Evolutionary conservation across 169 alveolate species (phyloP).

Genomic region (Ichthyophthirius multifiliis): DNA sequence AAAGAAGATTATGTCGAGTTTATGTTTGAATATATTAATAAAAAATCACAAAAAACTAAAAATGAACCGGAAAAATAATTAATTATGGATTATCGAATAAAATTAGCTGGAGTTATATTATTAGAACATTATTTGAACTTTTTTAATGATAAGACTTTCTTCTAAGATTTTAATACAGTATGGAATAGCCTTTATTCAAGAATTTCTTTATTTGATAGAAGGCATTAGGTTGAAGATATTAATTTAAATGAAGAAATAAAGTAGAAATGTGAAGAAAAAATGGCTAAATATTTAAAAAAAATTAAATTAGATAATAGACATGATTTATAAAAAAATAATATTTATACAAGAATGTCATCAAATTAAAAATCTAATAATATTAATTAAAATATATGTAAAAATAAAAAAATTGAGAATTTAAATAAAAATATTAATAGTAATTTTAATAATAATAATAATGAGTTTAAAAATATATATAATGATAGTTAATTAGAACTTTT

Average conservation of each 20-base stretch:
- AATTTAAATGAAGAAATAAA: neutral
- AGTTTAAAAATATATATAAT: no score
- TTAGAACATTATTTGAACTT: neutral
- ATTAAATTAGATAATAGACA: no score
- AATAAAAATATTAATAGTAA: no score
- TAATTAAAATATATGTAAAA: no score
- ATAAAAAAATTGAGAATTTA: no score
- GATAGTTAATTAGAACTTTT: no score
- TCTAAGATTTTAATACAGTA: neutral
- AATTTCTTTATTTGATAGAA: neutral
- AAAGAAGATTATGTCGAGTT: neutral
- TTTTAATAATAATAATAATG: no score
- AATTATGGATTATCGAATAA: neutral
- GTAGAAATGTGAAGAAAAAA: no score
- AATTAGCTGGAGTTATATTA: neutral
- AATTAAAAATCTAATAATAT: no score
- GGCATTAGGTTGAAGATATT: neutral
- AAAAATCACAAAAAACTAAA: neutral
- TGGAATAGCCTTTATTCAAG: slow-evolving; percentile 1
- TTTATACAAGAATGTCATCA: no score
- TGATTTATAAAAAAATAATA: no score
- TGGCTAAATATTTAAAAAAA: no score
- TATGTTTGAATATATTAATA: neutral
- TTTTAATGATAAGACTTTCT: neutral
- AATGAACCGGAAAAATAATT: neutral